Evolutionary conservation across 768 basidiomycete genomes (phyloP).

Genomic region (Rhizopogon rudus): DNA sequence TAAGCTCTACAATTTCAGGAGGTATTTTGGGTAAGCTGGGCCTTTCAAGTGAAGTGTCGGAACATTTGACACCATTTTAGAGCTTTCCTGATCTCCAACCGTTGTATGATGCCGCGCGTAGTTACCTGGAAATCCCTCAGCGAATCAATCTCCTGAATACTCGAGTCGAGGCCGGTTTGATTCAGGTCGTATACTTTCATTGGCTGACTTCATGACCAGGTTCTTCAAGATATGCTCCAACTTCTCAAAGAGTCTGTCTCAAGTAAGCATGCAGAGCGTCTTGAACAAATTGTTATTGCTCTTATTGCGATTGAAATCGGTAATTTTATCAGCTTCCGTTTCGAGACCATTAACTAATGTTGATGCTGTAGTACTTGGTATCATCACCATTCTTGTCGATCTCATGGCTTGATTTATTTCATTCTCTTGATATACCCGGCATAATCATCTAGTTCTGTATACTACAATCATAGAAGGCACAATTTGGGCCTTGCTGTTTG

Average conservation of each 20-base stretch:
- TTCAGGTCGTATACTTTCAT: constrained; percentile 5
- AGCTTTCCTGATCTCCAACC: constrained; percentile 94
- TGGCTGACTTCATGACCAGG: constrained; percentile 38
- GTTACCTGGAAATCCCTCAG: constrained; percentile 93
- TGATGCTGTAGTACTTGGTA: constrained; percentile 63
- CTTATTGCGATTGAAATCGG: constrained; percentile 88
- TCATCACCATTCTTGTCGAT: constrained; percentile 88
- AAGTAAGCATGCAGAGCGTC: constrained; percentile 82
- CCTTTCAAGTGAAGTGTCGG: constrained; percentile 6
- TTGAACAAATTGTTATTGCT: constrained; percentile 91
- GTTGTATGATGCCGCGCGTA: constrained; percentile 87
- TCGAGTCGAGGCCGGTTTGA: constrained; percentile 71
- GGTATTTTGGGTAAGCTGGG: constrained; percentile 79
- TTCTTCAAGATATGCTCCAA: constrained; percentile 95
- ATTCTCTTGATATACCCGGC: neutral
- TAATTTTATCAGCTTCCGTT: constrained; percentile 20
- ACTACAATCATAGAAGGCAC: neutral
- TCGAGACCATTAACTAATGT: neutral
- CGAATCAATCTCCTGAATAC: constrained; percentile 90
- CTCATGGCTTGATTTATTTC: constrained; percentile 44
- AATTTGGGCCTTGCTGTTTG: constrained; percentile 36
- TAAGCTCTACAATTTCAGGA: constrained; percentile 44
- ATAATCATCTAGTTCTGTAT: neutral
- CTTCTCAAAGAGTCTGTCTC: constrained; percentile 93
- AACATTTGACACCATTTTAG: constrained; percentile 36